Evolutionary conservation across 768 basidiomycete species (phyloP).

Genomic region (Termitomyces sp.): DNA sequence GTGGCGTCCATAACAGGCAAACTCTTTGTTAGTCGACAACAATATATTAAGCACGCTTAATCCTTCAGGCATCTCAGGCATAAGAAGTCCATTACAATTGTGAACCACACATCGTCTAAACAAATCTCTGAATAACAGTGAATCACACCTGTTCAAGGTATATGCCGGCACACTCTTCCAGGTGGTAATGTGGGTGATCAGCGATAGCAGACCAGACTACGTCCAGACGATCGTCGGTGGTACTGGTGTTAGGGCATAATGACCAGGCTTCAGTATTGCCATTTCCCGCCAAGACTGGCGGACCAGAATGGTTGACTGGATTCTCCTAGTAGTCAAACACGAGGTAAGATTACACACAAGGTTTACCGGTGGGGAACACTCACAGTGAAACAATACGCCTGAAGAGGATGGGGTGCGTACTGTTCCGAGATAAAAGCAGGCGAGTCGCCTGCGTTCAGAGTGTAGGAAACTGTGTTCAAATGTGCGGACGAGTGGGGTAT

Average conservation of each 20-base stretch:
- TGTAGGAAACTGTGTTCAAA: constrained; percentile 9
- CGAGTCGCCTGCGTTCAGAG: constrained; percentile 10
- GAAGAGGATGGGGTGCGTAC: constrained; percentile 3
- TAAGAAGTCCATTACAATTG: no score
- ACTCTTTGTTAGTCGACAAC: no score
- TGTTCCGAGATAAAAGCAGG: constrained; percentile 12
- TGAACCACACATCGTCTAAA: no score
- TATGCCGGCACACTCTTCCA: background rate
- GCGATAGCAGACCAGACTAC: constrained; percentile 2
- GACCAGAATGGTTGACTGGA: constrained; percentile 4
- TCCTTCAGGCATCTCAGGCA: no score
- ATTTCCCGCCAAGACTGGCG: background rate
- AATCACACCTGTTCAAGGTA: constrained; percentile 1
- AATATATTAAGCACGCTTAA: no score
- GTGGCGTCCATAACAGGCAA: no score
- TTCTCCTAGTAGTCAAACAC: constrained; percentile 1
- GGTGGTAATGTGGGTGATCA: background rate
- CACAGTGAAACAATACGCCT: constrained; percentile 14
- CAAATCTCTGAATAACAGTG: no score
- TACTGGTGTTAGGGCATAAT: constrained; percentile 6
- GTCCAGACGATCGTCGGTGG: background rate
- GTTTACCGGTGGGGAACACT: background rate
- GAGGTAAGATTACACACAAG: background rate
- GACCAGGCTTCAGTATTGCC: background rate
- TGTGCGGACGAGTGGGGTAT: constrained; percentile 9